Base-by-base conservation (phyloP, 2,329 filamentous ascomycete genomes). In the Aspergillus piperis region DNA sequence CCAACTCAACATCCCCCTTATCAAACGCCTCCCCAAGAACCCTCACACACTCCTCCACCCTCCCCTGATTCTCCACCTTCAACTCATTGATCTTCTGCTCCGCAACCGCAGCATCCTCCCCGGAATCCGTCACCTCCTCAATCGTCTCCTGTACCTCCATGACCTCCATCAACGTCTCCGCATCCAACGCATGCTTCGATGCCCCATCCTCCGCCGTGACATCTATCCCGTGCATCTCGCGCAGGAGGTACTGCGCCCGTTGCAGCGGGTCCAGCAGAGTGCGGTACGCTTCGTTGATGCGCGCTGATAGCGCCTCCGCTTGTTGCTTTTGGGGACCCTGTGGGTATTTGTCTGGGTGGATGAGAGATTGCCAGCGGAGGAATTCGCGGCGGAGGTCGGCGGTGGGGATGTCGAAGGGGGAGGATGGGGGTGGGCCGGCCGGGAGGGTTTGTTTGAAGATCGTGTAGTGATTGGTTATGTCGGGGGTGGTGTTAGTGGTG, bases 241-340 rank as follows among this genome's bases (percentile, higher is more conserved):
- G 77, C 0, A 98, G 84, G 5, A 98, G 80, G 74, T 98, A 96
- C 75, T 97, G 92, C n/a, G 94, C 93, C 23, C 95, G 86, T 51
- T 86, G 77, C 11, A 99, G 81, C 15, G 95, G 93, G 67, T 89
- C 86, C 53, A 85, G 81, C 0, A 99, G 84, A 2, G 93, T 96
- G 71, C 87, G 89, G 83, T 96, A 98, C 0, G 95, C 95, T 66
- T 92, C 89, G 81, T 98, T 98, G 75, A 98, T 93, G 25, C 86
- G 84, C 7, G 91, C 86, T 8, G 90, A 95, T n/a, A 88, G 81
- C 0, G 87, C 90, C 75, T 96, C 91, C 19, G 92, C 92, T 51
- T 84, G 80, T 42, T 79, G 77, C 68, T 87, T 87, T 39, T 79
- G 71, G 3, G 77, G 65, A 2, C 74, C 74, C 4, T 71, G 61